These are phyloP conservation scores for Cyamopsis tetragonoloba DNA, from an alignment of 306 rosid species.

Conservation along the genomic window DNA sequence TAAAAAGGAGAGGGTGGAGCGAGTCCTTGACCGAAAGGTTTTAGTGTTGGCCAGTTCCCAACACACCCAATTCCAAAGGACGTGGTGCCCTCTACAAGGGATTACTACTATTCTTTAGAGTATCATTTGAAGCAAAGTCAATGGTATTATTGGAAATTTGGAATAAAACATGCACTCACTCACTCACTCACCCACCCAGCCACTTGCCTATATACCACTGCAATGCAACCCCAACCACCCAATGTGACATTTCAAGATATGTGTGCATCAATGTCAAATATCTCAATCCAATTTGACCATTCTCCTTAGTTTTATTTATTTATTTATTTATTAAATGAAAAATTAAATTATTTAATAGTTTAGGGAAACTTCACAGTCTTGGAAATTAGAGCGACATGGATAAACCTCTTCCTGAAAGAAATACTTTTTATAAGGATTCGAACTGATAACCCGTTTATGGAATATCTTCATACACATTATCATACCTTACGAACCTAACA, in stretches of 20 bases:
- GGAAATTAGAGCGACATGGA: too few species aligned
- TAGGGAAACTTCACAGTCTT: too few species aligned
- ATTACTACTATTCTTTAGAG: conserved; percentile 4
- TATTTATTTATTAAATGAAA: too few species aligned
- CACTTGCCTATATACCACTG: background rate
- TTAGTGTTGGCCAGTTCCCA: conserved; percentile 35
- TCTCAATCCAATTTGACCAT: background rate
- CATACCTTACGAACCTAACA: too few species aligned
- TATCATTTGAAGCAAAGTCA: conserved; percentile 9
- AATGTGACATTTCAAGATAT: background rate
- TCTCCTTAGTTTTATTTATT: background rate
- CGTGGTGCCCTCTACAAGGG: background rate
- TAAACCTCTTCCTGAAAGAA: too few species aligned
- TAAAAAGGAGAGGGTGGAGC: background rate
- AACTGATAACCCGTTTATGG: too few species aligned
- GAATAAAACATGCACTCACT: too few species aligned
- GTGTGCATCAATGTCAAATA: background rate
- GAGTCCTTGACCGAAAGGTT: background rate
- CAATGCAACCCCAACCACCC: conserved; percentile 23
- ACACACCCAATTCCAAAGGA: conserved; percentile 30
- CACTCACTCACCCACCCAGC: conserved; percentile 4
- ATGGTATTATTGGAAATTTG: background rate
- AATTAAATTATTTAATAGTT: too few species aligned
- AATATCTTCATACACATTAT: too few species aligned
- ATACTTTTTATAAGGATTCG: too few species aligned